These are phyloP conservation scores for Thelonectria discophora DNA, from an alignment of 2,329 filamentous ascomycete species.

Conservation along the genomic window DNA sequence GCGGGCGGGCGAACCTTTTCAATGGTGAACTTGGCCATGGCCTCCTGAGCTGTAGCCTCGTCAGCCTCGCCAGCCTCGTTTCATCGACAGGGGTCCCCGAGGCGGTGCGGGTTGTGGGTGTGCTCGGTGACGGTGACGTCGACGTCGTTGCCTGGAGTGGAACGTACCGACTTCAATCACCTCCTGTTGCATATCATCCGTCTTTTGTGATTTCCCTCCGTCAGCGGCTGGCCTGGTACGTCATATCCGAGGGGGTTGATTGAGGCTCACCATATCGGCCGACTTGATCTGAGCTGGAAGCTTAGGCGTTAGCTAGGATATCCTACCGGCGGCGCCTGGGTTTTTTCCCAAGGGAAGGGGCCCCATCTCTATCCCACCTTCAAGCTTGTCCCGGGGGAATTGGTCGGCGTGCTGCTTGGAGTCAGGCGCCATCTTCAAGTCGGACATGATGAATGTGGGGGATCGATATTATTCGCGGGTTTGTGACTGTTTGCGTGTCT, in stretches of 20 bases:
- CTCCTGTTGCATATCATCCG: constrained; percentile 96
- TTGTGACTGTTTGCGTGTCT: constrained; percentile 9
- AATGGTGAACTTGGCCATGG: constrained; percentile 69
- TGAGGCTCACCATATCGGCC: constrained; percentile 86
- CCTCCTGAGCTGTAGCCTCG: constrained; percentile 62
- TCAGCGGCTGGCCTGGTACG: constrained; percentile 41
- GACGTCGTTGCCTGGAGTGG: constrained; percentile 19
- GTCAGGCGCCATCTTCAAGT: constrained; percentile 30
- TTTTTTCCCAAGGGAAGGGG: constrained; percentile 9
- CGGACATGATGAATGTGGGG: constrained; percentile 46
- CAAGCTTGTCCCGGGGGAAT: constrained; percentile 75
- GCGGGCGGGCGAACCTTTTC: constrained; percentile 59
- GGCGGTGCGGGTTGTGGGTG: not conserved
- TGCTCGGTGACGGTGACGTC: constrained; percentile 11
- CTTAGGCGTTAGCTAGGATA: constrained; percentile 24
- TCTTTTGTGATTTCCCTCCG: constrained; percentile 67
- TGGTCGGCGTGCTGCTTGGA: constrained; percentile 46
- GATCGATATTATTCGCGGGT: not conserved
- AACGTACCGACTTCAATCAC: constrained; percentile 93
- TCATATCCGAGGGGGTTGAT: constrained; percentile 16
- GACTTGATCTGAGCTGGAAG: constrained; percentile 91
- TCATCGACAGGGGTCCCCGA: constrained; percentile 1
- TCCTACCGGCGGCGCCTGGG: not conserved
- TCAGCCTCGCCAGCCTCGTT: constrained; percentile 45
- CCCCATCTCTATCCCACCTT: constrained; percentile 61